Evolutionary conservation across 2,329 filamentous ascomycete species (phyloP).

Genomic region (Paramyrothecium sp.): DNA sequence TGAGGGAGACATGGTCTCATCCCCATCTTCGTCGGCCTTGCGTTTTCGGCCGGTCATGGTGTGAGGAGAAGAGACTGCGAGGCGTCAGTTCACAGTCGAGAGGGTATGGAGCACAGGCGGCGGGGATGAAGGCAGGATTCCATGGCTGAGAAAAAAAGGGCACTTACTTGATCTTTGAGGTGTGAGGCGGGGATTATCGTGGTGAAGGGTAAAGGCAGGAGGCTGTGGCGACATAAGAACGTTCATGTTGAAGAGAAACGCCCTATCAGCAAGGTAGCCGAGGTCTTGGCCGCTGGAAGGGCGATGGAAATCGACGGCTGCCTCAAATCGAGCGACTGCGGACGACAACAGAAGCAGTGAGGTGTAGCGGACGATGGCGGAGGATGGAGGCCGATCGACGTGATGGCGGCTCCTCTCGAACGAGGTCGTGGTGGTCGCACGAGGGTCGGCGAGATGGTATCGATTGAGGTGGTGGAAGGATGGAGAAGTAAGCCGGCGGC

Average conservation of each 20-base stretch:
- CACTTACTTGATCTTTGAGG: slow-evolving; percentile 55
- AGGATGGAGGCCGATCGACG: no score
- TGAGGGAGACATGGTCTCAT: slow-evolving; percentile 87
- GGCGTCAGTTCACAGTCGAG: slow-evolving; percentile 18
- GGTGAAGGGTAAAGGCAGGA: slow-evolving; percentile 56
- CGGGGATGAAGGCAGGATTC: not conserved
- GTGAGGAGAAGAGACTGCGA: slow-evolving; percentile 44
- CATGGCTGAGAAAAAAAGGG: not conserved
- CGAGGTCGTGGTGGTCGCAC: no score
- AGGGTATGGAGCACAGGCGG: slow-evolving; percentile 1
- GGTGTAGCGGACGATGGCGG: no score
- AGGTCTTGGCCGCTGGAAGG: not conserved
- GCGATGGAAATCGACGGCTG: no score
- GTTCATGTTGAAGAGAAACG: slow-evolving; percentile 50
- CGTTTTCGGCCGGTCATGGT: slow-evolving; percentile 68
- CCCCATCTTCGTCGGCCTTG: slow-evolving; percentile 77
- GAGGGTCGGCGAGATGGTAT: no score
- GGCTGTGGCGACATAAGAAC: slow-evolving; percentile 61
- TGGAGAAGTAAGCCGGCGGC: not conserved
- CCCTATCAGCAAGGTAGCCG: slow-evolving; percentile 2
- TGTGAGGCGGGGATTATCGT: slow-evolving; percentile 54
- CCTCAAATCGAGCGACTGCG: no score
- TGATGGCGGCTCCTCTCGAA: no score
- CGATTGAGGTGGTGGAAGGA: not conserved
- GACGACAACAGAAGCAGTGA: no score